Evolutionary conservation across 768 basidiomycete species (phyloP), one percentile per base, ranked within the genome.

Genomic region (Naganishia vaughanmartiniae): DNA sequence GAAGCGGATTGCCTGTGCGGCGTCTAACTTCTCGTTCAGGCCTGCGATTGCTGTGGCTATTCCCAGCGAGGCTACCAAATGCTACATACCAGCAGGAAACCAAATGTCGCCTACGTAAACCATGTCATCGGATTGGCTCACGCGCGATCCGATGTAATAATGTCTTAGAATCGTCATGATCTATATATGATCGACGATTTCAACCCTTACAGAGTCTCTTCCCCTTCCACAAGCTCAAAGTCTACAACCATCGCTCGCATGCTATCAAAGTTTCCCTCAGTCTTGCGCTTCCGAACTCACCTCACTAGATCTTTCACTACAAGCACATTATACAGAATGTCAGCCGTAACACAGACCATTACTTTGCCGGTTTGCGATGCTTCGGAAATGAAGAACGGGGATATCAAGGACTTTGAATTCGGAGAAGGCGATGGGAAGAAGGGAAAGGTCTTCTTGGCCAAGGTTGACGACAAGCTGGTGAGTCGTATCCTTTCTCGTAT

Each of bases 391-490:
- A 78, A 85, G 73, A 87, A 89, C 83, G 89, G 89, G 36, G 85
- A 89, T 78, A 87, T 89, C 88, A 93, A 92, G 81, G 87, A 92
- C 77, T 89, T 93, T 45, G 83, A 84, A 7, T 93, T 93, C 76
- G 89, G 86, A 51, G 85, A 88, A 21, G 89, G 87, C 58, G 69
- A 70, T 42, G 42, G 42, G 28, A 70, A 65, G 51, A 70, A 70
- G 69, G 82, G 81, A 31, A 90, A 90, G 81, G 88, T 95, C 53
- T 83, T 93, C 14, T 80, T 93, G 14, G 89, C 89, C 66, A 87
- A 88, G 63, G 80, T 93, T 21, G 89, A 89, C 33, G 88, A 89
- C 75, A 86, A 89, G 73, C 83, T 92, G 84, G 76, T 80, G 68
- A 72, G 77, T 75, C 15, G 51, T 21, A 36, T 17, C 19, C 24